These are phyloP conservation scores for Aureobasidium sp. DNA, from an alignment of 2,329 filamentous ascomycete species.

Conservation along the genomic window DNA sequence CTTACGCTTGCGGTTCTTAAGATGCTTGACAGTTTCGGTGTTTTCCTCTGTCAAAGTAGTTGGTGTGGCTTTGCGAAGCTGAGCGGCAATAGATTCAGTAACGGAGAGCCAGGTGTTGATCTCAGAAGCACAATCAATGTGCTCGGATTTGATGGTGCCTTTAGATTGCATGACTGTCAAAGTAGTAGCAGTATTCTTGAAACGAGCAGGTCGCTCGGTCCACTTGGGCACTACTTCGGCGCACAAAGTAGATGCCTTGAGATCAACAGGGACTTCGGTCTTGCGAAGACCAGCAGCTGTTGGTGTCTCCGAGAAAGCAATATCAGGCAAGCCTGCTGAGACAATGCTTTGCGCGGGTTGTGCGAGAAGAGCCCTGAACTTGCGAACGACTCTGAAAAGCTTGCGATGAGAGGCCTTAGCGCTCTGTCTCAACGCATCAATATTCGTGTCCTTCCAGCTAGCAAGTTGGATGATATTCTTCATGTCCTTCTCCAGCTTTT, in stretches of 20 bases:
- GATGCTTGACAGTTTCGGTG: slow-evolving; percentile 72
- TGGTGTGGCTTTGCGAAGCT: slow-evolving; percentile 79
- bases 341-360: slow-evolving; percentile 63
- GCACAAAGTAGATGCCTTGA: not conserved
- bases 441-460: slow-evolving; percentile 98
- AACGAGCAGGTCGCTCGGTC: slow-evolving; percentile 50
- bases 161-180: slow-evolving; percentile 66
- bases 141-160: slow-evolving; percentile 45
- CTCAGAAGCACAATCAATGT: slow-evolving; percentile 47
- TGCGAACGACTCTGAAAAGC: slow-evolving; percentile 82
- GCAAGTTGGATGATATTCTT: slow-evolving; percentile 87
- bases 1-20: slow-evolving; percentile 84
- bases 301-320: not conserved
- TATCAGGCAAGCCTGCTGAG: slow-evolving; percentile 20
- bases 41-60: slow-evolving; percentile 77
- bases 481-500: slow-evolving; percentile 79
- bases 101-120: slow-evolving; percentile 15
- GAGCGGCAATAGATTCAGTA: slow-evolving; percentile 29
- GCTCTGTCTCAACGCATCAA: slow-evolving; percentile 79
- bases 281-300: slow-evolving; percentile 3
- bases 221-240: slow-evolving; percentile 24
- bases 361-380: slow-evolving; percentile 73
- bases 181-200: slow-evolving; percentile 64
- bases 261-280: not conserved
- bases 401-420: slow-evolving; percentile 86